These are phyloP conservation scores for Mimosa bimucronata DNA, from an alignment of 306 rosid genomes.

Conservation along the genomic window DNA sequence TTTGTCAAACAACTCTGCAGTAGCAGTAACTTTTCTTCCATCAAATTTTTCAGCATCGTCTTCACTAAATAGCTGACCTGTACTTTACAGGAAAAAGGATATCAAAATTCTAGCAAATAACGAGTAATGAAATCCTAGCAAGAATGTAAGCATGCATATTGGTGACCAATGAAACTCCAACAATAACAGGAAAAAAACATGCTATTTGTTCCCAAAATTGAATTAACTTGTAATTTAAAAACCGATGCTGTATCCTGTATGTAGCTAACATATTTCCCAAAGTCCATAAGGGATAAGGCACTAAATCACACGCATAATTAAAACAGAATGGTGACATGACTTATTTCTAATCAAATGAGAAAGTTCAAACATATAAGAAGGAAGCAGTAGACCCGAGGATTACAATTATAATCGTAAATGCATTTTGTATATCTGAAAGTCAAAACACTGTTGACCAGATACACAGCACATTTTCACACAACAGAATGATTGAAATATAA, in stretches of 20 bases:
- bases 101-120: constrained; percentile 28
- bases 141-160: constrained; percentile 11
- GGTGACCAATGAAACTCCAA: not conserved
- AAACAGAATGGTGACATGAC: not conserved
- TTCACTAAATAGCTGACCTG: constrained; percentile 58
- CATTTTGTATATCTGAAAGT: not conserved
- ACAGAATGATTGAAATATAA: not conserved
- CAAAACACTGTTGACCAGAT: not conserved
- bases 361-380: not conserved
- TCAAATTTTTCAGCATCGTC: constrained; percentile 54
- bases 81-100: constrained; percentile 16
- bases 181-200: not conserved
- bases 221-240: not conserved
- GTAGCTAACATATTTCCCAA: constrained; percentile 1
- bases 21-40: constrained; percentile 39
- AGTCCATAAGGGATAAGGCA: not conserved
- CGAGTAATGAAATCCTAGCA: constrained; percentile 11
- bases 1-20: constrained; percentile 38
- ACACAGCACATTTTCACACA: constrained; percentile 10
- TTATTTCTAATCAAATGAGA: not conserved
- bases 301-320: not conserved
- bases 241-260: not conserved
- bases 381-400: constrained; percentile 4
- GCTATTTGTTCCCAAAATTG: constrained; percentile 1
- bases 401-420: not conserved